A percentile compares a stretch with the other conserved stretches of the same genome.
Conservation (phyloP, 495 filamentous ascomycete species). For the Sabuloglossum arenarium region DNA sequence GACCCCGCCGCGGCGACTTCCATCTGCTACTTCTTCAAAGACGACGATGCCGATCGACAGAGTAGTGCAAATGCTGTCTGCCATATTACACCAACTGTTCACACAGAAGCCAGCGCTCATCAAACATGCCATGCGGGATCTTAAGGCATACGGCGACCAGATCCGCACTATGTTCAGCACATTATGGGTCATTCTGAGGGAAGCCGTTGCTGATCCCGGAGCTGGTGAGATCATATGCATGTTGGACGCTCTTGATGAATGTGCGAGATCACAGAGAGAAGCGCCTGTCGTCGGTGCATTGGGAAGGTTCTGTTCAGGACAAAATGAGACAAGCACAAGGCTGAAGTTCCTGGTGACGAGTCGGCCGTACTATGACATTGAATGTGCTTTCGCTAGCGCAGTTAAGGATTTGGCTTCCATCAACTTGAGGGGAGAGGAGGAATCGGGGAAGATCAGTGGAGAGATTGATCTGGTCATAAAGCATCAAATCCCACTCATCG, state of each 20-base stretch:
- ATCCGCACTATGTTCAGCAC: neutral
- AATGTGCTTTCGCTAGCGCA: too few species aligned
- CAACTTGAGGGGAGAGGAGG: too few species aligned
- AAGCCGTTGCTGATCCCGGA: neutral
- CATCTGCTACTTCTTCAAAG: neutral
- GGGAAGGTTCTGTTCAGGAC: neutral
- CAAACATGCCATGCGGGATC: conserved; percentile 4
- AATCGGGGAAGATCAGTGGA: too few species aligned
- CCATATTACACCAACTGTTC: conserved; percentile 8
- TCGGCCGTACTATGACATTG: too few species aligned
- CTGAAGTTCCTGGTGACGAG: too few species aligned
- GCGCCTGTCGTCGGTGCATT: neutral
- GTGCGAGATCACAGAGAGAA: neutral
- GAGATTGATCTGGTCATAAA: too few species aligned
- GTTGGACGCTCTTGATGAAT: conserved; percentile 7
- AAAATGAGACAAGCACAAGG: too few species aligned
- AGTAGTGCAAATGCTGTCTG: conserved; percentile 1
- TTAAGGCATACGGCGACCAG: neutral
- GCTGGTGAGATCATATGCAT: conserved; percentile 4
- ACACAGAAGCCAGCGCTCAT: conserved; percentile 3
- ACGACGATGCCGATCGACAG: neutral
- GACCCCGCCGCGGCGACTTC: neutral
- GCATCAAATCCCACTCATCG: too few species aligned
- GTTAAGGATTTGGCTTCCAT: too few species aligned
- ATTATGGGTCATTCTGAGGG: conserved; percentile 3